These are phyloP conservation scores for Irpex sp. DNA, from an alignment of 1,284 basidiomycete genomes.

Conservation along the genomic window DNA sequence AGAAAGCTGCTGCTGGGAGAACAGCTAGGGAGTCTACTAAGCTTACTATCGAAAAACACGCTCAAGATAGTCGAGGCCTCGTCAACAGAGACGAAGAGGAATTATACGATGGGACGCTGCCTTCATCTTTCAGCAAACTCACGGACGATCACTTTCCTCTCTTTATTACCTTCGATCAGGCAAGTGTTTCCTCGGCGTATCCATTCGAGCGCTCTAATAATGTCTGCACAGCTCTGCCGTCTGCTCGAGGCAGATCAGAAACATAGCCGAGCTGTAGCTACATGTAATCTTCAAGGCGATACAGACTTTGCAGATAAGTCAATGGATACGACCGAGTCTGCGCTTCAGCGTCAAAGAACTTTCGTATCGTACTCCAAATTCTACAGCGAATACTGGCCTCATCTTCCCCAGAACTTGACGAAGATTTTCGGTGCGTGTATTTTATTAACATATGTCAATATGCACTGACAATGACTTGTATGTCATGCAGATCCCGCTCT, in stretches of 20 bases:
- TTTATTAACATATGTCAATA: neutral
- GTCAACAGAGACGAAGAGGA: constrained; percentile 48
- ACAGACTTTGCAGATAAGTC: neutral
- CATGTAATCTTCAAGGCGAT: constrained; percentile 21
- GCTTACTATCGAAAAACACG: constrained; percentile 20
- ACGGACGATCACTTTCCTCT: constrained; percentile 64
- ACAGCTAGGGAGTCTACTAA: constrained; percentile 35
- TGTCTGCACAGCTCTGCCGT: constrained; percentile 33
- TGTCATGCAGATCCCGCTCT: constrained; percentile 48
- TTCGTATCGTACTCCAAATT: constrained; percentile 53
- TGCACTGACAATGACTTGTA: neutral
- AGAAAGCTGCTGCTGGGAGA: constrained; percentile 38
- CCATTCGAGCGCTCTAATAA: neutral
- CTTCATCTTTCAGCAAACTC: constrained; percentile 53
- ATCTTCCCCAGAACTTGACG: constrained; percentile 51
- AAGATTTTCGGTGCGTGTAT: constrained; percentile 50
- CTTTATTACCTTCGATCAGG: constrained; percentile 65
- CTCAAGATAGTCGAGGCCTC: constrained; percentile 31
- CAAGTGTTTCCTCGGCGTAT: constrained; percentile 24
- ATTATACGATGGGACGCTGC: constrained; percentile 43
- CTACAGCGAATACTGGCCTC: constrained; percentile 56
- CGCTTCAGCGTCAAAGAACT: constrained; percentile 19
- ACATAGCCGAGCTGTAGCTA: too few relatives aligned
- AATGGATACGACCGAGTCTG: constrained; percentile 20
- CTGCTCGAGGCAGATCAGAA: constrained; percentile 39